Conservation (phyloP, 164 flowering plant species). For the Kalanchoe fedtschenkoi region DNA sequence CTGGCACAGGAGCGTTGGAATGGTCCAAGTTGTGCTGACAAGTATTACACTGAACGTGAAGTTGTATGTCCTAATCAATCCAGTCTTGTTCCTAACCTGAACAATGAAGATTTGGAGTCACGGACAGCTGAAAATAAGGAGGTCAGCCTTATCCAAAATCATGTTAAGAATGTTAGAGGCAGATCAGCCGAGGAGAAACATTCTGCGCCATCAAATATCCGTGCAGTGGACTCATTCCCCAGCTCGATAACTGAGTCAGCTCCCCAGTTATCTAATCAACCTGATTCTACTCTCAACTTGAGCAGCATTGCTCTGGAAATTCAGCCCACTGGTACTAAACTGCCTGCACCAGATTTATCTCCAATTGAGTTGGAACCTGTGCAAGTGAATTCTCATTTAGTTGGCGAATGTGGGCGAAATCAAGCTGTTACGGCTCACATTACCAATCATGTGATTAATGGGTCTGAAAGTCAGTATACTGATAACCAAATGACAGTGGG, state of each 20-base stretch:
- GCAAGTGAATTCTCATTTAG: neutral
- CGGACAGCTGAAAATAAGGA: constrained; percentile 1
- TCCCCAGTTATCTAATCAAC: neutral
- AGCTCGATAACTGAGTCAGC: neutral
- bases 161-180: neutral
- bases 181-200: constrained; percentile 22
- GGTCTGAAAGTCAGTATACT: no score
- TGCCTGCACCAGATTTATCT: neutral
- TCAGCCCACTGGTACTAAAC: neutral
- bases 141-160: neutral
- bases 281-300: neutral
- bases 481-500: neutral
- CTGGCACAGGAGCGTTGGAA: constrained; percentile 12
- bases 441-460: no score
- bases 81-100: constrained; percentile 17
- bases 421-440: neutral
- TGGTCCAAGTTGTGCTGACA: constrained; percentile 9
- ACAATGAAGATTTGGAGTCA: constrained; percentile 8
- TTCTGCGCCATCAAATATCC: constrained; percentile 21
- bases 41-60: constrained; percentile 12
- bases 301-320: neutral
- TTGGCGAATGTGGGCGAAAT: neutral
- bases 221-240: neutral
- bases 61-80: constrained; percentile 15
- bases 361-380: neutral